Evolutionary conservation across 306 rosid genomes (phyloP).

Genomic region (Datisca glomerata): DNA sequence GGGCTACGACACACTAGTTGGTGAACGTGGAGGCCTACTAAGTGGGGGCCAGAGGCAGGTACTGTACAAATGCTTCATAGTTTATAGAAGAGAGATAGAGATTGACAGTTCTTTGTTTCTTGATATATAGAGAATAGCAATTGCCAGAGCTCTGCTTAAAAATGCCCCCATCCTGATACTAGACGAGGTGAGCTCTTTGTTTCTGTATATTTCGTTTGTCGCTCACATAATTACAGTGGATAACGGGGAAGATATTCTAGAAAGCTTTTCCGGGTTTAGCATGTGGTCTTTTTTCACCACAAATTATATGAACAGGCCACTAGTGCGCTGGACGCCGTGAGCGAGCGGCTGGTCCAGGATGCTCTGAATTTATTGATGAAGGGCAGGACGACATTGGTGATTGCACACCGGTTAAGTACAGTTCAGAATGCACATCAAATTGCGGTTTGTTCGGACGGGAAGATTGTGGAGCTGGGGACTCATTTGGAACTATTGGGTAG

Average conservation of each 20-base stretch:
- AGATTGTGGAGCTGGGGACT: constrained; percentile 63
- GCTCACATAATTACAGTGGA: too few relatives aligned
- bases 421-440: constrained; percentile 88
- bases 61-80: constrained; percentile 7
- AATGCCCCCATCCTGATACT: constrained; percentile 83
- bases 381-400: constrained; percentile 80
- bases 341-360: constrained; percentile 82
- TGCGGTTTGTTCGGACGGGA: constrained; percentile 64
- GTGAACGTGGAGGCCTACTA: constrained; percentile 92
- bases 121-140: constrained; percentile 70
- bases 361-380: constrained; percentile 77
- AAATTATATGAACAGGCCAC: constrained; percentile 54
- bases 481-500: constrained; percentile 61
- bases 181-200: constrained; percentile 77
- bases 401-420: constrained; percentile 88
- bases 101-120: constrained; percentile 16
- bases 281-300: too few relatives aligned
- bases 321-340: constrained; percentile 80
- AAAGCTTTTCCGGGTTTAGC: not conserved
- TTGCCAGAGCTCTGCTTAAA: constrained; percentile 85
- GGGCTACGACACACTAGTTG: constrained; percentile 94
- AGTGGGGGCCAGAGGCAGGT: constrained; percentile 99
- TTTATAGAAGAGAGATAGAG: constrained; percentile 1
- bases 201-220: too few relatives aligned
- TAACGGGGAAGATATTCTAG: not conserved